phyloP scores from a whole-genome alignment of 2,329 filamentous ascomycete species.

The Cadophora gregata region DNA sequence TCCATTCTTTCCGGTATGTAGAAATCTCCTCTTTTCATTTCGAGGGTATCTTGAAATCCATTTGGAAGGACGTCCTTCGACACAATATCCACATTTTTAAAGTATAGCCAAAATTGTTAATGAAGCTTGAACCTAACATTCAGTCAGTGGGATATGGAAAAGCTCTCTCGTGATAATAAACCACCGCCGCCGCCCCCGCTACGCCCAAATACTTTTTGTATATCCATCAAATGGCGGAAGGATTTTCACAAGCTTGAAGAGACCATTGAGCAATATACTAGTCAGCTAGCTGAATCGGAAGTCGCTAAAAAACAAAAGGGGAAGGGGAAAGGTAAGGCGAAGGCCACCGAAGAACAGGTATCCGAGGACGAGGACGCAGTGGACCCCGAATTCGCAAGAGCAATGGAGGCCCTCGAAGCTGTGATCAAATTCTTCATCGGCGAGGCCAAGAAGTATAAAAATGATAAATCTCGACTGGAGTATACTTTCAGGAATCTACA shows the following conservation, averaged over 20 bases:
- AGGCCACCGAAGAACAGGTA: not conserved
- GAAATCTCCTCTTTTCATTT: not conserved
- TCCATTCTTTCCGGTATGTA: not conserved
- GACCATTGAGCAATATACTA: not conserved
- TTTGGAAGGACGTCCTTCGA: not conserved
- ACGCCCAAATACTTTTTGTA: not conserved
- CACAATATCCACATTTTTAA: not conserved
- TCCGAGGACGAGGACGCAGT: not conserved
- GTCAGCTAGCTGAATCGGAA: not conserved
- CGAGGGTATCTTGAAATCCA: not conserved
- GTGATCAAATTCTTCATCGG: not conserved
- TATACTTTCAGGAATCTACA: constrained; percentile 1
- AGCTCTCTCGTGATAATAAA: not conserved
- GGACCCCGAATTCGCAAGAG: not conserved
- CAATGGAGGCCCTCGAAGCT: not conserved
- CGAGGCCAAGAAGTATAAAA: not conserved
- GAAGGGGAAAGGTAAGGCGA: not conserved
- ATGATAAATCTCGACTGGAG: not conserved
- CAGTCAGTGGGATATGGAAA: not conserved
- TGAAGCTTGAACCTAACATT: not conserved
- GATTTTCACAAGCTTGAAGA: not conserved
- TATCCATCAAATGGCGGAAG: not conserved
- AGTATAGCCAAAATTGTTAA: too few relatives aligned
- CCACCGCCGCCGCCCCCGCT: not conserved
- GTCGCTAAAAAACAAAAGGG: not conserved